Base-by-base conservation (phyloP, 192 early-diverging fungal species). In the Coemansia sp. region DNA sequence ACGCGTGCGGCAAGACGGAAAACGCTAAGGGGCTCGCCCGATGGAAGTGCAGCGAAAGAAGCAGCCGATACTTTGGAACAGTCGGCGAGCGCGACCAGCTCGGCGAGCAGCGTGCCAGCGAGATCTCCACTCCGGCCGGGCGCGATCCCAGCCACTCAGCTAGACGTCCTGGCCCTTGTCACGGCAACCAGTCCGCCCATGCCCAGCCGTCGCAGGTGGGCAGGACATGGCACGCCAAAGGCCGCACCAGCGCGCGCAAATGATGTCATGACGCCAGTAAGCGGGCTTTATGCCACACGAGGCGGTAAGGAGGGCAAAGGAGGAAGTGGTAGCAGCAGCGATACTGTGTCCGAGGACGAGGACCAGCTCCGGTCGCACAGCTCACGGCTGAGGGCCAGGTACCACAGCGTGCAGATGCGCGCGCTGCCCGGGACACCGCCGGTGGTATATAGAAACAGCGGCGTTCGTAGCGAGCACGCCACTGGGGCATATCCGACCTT, bases 141-240 rank as follows among this genome's bases (percentile, higher is more conserved):
- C 6, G 75, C 75, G 10, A 74, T 74, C 34, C 80, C 75, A 8
- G 75, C 81, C 3, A 78, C 75, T 8, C 81, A 83, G 64, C 70
- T 83, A 2, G 81, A 83, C 11, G 81, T 83, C 1, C 46, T 83
- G 42, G 81, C 81, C 29, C 67, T 83, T 16, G 81, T 83, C 19
- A 83, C 81, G 11, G 81, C 81, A 9, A 83, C 81, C 39, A 83
- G 81, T 64, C 81, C 81, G 50, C 81, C 81, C 3, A 78, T 83
- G 75, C 81, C 81, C 21, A 78, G 81, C 24, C 81, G 75, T 10
- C 65, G 67, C 35, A 62, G 67, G 33, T 83, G 81, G 81, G 54
- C n/a, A 6, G 66, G 56, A 10, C 69, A 74, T 21, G 72, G 67
- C 63, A 78, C 72, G 2, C 66, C 68, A 21, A 74, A 75, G 69